Base-by-base conservation (phyloP, 345 rosid species). In the Triadica sebifera region DNA sequence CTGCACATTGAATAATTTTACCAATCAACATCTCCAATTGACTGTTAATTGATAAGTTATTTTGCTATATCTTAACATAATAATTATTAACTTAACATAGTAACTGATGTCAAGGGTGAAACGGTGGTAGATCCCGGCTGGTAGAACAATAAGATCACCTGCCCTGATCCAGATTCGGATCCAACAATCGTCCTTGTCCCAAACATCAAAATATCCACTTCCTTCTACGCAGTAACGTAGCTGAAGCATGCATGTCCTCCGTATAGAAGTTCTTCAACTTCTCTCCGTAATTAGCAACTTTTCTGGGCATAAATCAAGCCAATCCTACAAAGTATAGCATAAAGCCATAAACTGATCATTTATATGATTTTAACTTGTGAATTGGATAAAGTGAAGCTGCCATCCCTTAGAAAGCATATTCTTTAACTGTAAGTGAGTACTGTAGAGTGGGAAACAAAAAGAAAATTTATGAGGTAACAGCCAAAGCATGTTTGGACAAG, bases 201-300 rank as follows among this genome's bases (percentile, higher is more conserved):
- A 84, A 70, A 92, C 91, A 81, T 94, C 96, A 68, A 92, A 94
- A 77, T 94, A 94, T 15, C 93, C 98, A 69, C 93, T 88, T 58
- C 98, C 98, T 15, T 81, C 85, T 52, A 91, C 59, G 86, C 92
- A 91, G 83, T 91, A 91, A 67, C 97, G 94, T 53, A 93, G 90
- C 86, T 93, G 97, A 97, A 24, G 87, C 87, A 67, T 94, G 96
- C 56, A 94, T 87, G 82, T 94, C 96, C 81, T 94, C 97, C 0
- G 89, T 89, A 76, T 85, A 94, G 85, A 92, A 92, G 84, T 87
- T 90, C 85, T 80, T 89, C 56, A 89, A 88, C 88, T 94, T 92
- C 86, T 94, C 92, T 65, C 90, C 93, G 11, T 86, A 94, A 81
- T 92, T 87, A n/a, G 84, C 80, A 46, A 90, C 92, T 80, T 90